phyloP scores from a whole-genome alignment of 441 rosid genomes.

The Jatropha multifida region DNA sequence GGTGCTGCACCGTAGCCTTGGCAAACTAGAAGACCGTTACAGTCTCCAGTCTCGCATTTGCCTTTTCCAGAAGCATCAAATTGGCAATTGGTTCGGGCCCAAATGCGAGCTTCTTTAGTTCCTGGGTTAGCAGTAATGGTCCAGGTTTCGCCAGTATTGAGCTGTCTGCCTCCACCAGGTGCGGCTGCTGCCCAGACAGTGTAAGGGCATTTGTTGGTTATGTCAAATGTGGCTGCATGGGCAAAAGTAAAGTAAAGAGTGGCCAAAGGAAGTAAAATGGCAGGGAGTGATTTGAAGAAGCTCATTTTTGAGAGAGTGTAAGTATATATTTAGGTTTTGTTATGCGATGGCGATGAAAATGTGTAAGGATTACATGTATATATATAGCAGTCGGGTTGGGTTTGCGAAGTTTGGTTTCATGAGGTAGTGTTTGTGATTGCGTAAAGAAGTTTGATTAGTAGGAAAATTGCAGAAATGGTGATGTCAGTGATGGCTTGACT shows the following conservation, averaged over 20 bases:
- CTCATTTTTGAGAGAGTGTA: neutral
- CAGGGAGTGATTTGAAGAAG: neutral
- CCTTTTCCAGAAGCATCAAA: slow-evolving; percentile 49
- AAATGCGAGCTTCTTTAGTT: slow-evolving; percentile 38
- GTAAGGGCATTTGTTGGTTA: slow-evolving; percentile 45
- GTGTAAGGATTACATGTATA: neutral
- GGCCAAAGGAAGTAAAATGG: neutral
- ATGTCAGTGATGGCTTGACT: neutral
- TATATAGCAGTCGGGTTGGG: neutral
- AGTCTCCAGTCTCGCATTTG: slow-evolving; percentile 50
- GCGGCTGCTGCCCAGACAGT: slow-evolving; percentile 54
- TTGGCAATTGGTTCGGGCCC: slow-evolving; percentile 58
- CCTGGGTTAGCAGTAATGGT: slow-evolving; percentile 31
- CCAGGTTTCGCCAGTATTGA: slow-evolving; percentile 44
- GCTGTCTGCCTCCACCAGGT: slow-evolving; percentile 57
- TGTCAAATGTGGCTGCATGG: slow-evolving; percentile 41
- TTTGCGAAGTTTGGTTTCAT: neutral
- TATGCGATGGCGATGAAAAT: neutral
- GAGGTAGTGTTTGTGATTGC: neutral
- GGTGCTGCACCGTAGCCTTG: slow-evolving; percentile 46
- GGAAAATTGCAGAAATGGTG: neutral
- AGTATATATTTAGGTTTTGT: neutral
- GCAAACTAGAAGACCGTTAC: slow-evolving; percentile 44
- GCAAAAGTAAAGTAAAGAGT: slow-evolving; percentile 8
- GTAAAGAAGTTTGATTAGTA: neutral